Evolutionary conservation across 1,284 basidiomycete genomes (phyloP), one percentile per base, ranked within the genome.

Genomic region (Malassezia cuniculi): DNA sequence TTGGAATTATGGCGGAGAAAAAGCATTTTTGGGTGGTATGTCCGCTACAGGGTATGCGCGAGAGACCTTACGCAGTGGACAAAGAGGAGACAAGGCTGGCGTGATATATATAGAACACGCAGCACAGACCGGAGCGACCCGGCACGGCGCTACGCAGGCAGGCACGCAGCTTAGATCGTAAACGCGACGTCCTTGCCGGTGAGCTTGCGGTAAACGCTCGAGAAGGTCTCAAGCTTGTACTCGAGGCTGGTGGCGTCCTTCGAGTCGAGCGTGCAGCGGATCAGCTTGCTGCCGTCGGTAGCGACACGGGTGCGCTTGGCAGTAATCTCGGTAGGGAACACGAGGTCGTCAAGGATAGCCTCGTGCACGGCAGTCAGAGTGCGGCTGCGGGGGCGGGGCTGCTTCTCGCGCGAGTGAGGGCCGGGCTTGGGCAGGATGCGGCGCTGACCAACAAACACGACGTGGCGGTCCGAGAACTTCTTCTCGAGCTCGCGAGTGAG

Each of bases 401-500:
- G 90, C 75, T 82, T 77, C 61, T 82, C 80, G 54, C 82, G 82
- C 42, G 85, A 85, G 68, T 78, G 84, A 60, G 86, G 85, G 64
- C 85, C 87, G 52, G 90, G 89, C 75, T 93, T 95, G 76, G 81
- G 82, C 71, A 97, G 77, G 79, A 95, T 90, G 69, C 90, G 82
- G 71, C 93, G 87, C 75, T 99, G 93, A 43, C 85, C 89, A 69
- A 97, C 80, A 71, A 99, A 97, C 52, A 97, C 84, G 69, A 99
- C 85, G 73, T 94, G 90, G 68, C 87, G 81, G 73, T 93, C 86
- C 38, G 89, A 86, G 75, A 99, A 95, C 75, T 97, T 97, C 80
- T 99, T 99, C 79, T 97, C 93, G 68, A 99, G 79, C 72, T 99
- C 90, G 50, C 89, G 82, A 57, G 87, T 94, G 69, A 97, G 81